Evolutionary conservation across 495 filamentous ascomycete genomes (phyloP), one percentile per base, ranked within the genome.

Genomic region (Cercophora newfieldiana): DNA sequence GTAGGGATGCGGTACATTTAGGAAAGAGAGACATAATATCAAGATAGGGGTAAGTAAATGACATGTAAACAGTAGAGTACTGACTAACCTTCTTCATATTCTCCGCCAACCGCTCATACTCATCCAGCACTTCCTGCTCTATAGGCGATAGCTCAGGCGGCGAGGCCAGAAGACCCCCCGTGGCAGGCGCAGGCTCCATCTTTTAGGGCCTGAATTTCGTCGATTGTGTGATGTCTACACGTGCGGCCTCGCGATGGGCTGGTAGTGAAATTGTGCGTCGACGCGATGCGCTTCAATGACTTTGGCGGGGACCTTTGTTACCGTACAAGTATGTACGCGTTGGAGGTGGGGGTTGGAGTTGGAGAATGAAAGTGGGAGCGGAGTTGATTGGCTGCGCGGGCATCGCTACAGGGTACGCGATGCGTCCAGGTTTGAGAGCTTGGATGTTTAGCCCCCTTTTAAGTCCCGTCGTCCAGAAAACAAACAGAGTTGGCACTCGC

Each of bases 1-100:
- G 29, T 69, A 75, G n/a, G n/a, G n/a, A n/a, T n/a, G n/a, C n/a
- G n/a, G n/a, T n/a, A n/a, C n/a, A n/a, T n/a, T n/a, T n/a, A n/a
- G n/a, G n/a, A n/a, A n/a, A n/a, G n/a, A n/a, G n/a, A n/a, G n/a
- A n/a, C n/a, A n/a, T n/a, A n/a, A n/a, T n/a, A n/a, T 2, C 77
- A 73, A 14, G 22, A 1, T 53, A 12, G 19, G 26, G 19, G 24
- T 47, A 58, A 8, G 81, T 72, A 59, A 72, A 68, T 67, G 74
- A 65, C 59, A 7, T 12, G 14, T 29, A 24, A 0, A n/a, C 76
- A n/a, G n/a, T n/a, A n/a, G n/a, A n/a, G n/a, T n/a, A n/a, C n/a
- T n/a, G n/a, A n/a, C n/a, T n/a, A n/a, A 94, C 95, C 81, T 89
- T 90, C 72, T 97, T 96, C 81, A 98, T 90, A 73, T 97, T 98